Evolutionary conservation across 805 yeast species (phyloP), one percentile per base, ranked within the genome.

Genomic region (Candida methanosorbosa): DNA sequence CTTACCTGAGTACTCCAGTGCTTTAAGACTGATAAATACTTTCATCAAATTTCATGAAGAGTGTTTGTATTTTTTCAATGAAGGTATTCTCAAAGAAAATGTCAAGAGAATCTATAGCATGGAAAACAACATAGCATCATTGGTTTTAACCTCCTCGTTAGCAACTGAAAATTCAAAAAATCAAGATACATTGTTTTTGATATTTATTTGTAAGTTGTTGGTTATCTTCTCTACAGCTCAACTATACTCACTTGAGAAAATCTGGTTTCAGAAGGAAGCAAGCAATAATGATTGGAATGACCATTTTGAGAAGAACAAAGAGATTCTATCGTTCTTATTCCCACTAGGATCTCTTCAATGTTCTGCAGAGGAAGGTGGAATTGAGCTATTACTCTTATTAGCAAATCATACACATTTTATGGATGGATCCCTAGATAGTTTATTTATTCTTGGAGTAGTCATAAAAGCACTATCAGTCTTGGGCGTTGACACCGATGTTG

Each of bases 401-500:
- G 83, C 85, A 0, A 78, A 78, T 45, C 78, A 75, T 49, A 56
- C 78, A 22, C 84, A 78, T 48, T 82, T 79, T 11, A 83, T 83
- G 0, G 86, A 78, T 48, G 73, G 81, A 45, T 77, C 83, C 2
- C 74, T 77, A 6, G 75, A 82, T 1, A 76, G 84, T 3, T 78
- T 76, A 45, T 73, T 79, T 43, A 78, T 76, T 52, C 75, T 79
- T 50, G 83, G 84, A 1, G 63, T 76, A 34, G 85, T 85, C 0
- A 53, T 79, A 20, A 62, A 84, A 35, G 70, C 82, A 0, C 70
- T 81, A 5, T 59, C 77, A 35, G 72, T 78, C 27, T 50, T 78
- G 22, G 86, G 86, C 4, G 69, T 81, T 76, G 85, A 80, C 50
- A 82, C 75, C 2, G 86, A 79, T 54, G 77, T 81, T 4, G 84